Percentiles rank a stretch among this genome's conserved stretches.
These are phyloP conservation scores for Daedaleopsis nitida DNA, from an alignment of 768 basidiomycete genomes.

Conservation along the genomic window DNA sequence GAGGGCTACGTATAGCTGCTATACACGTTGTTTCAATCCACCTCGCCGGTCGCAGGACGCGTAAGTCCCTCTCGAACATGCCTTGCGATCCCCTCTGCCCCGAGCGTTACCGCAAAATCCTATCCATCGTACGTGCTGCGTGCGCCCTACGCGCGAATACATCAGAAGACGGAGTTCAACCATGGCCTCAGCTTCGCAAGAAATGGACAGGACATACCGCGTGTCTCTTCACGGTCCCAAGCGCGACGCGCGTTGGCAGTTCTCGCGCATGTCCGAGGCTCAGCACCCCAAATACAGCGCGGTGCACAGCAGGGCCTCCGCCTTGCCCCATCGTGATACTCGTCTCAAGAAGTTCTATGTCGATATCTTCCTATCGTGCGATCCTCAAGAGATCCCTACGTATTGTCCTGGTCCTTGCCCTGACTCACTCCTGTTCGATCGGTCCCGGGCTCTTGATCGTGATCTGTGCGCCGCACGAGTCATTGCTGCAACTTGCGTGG, in stretches of 20 bases:
- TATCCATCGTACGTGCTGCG: not conserved
- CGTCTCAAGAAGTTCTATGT: not conserved
- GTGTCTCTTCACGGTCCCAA: not conserved
- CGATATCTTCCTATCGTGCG: not conserved
- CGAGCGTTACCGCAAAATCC: not conserved
- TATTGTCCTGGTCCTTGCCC: not conserved
- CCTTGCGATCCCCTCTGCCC: not conserved
- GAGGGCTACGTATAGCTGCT: not conserved
- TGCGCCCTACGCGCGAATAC: not conserved
- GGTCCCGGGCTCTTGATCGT: not conserved
- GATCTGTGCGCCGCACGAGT: no score
- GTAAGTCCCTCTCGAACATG: not conserved
- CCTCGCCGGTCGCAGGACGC: not conserved
- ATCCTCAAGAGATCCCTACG: not conserved
- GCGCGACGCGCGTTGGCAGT: no score
- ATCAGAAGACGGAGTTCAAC: slow-evolving; percentile 8
- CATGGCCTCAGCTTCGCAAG: slow-evolving; percentile 4
- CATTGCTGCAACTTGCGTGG: slow-evolving; percentile 2
- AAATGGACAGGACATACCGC: not conserved
- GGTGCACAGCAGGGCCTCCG: not conserved
- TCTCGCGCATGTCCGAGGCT: not conserved
- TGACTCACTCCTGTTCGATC: not conserved
- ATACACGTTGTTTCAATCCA: not conserved
- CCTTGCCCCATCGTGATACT: not conserved
- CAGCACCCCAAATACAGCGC: not conserved